phyloP scores from a whole-genome alignment of 1,139 yeast genomes.

The Kodamaea anthophila region DNA sequence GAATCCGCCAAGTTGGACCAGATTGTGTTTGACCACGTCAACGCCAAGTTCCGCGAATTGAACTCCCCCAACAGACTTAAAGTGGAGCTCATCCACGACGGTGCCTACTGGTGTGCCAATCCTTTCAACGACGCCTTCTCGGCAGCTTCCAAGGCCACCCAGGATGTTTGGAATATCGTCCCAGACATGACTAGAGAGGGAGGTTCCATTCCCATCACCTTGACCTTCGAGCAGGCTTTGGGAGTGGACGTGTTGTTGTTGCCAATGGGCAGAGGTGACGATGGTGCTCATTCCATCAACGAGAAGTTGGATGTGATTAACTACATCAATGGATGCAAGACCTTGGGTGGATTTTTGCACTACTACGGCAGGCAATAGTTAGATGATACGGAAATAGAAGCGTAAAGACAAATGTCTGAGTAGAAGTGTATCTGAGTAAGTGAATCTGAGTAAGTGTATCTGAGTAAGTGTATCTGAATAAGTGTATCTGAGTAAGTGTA shows the following conservation, averaged over 20 bases:
- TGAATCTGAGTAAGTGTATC: too few relatives aligned
- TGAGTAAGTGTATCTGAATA: too few relatives aligned
- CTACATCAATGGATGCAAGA: slow-evolving; percentile 90
- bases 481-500: too few relatives aligned
- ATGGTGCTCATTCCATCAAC: slow-evolving; percentile 97
- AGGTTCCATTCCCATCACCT: slow-evolving; percentile 94
- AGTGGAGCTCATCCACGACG: slow-evolving; percentile 84
- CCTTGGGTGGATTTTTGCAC: slow-evolving; percentile 89
- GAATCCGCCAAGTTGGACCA: slow-evolving; percentile 73
- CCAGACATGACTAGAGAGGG: slow-evolving; percentile 99
- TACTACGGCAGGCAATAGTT: slow-evolving; percentile 51
- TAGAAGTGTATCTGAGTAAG: too few relatives aligned
- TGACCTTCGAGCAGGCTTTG: slow-evolving; percentile 82
- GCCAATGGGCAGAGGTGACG: slow-evolving; percentile 99
- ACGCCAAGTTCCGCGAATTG: slow-evolving; percentile 57
- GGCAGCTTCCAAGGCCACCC: slow-evolving; percentile 92
- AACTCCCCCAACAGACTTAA: slow-evolving; percentile 69
- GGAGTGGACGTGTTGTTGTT: slow-evolving; percentile 80
- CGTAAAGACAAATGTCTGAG: too few relatives aligned
- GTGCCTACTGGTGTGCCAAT: slow-evolving; percentile 92
- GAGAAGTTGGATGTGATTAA: slow-evolving; percentile 87
- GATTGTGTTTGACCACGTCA: slow-evolving; percentile 66
- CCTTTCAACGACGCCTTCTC: slow-evolving; percentile 90
- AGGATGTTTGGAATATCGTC: slow-evolving; percentile 87
- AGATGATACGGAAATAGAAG: too few relatives aligned